phyloP scores from a whole-genome alignment of 352 stramenopile genomes.

The Paralagenidium karlingii region DNA sequence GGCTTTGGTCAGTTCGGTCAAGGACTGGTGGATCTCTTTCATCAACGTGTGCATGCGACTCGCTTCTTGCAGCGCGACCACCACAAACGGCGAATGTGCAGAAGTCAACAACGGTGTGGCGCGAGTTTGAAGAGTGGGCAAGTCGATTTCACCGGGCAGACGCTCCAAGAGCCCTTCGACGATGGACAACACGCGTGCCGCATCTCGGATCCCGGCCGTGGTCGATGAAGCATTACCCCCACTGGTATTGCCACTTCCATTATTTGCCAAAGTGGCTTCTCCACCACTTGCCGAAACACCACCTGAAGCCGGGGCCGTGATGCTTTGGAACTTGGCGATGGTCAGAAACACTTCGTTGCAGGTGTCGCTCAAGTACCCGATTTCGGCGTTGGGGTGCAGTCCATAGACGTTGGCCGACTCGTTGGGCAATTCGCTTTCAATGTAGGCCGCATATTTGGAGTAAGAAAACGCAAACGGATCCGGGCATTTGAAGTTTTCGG shows the following conservation, averaged over 20 bases:
- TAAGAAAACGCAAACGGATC: slow-evolving; percentile 69
- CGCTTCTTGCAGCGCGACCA: slow-evolving; percentile 75
- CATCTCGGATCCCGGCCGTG: slow-evolving; percentile 14
- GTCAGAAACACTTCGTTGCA: slow-evolving; percentile 78
- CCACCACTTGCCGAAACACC: too few relatives aligned
- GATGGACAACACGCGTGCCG: slow-evolving; percentile 18
- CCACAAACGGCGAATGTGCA: slow-evolving; percentile 65
- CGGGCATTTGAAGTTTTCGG: slow-evolving; percentile 64
- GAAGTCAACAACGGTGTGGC: slow-evolving; percentile 38
- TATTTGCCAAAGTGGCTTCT: too few relatives aligned
- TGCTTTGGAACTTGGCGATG: slow-evolving; percentile 79
- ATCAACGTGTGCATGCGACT: slow-evolving; percentile 60
- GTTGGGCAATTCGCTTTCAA: slow-evolving; percentile 44
- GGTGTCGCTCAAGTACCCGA: slow-evolving; percentile 60
- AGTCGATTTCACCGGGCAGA: slow-evolving; percentile 45
- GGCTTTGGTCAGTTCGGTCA: slow-evolving; percentile 64
- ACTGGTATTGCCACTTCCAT: too few relatives aligned
- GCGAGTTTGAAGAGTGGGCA: slow-evolving; percentile 30
- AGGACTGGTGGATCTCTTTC: slow-evolving; percentile 37
- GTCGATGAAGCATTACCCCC: slow-evolving; percentile 3
- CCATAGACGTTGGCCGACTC: slow-evolving; percentile 62
- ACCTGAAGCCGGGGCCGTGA: slow-evolving; percentile 15
- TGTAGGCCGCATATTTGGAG: slow-evolving; percentile 88
- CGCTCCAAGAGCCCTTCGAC: slow-evolving; percentile 45
- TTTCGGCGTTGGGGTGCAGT: slow-evolving; percentile 69